Base-by-base conservation (phyloP, 2,329 filamentous ascomycete genomes). In the Coniochaeta sp. region DNA sequence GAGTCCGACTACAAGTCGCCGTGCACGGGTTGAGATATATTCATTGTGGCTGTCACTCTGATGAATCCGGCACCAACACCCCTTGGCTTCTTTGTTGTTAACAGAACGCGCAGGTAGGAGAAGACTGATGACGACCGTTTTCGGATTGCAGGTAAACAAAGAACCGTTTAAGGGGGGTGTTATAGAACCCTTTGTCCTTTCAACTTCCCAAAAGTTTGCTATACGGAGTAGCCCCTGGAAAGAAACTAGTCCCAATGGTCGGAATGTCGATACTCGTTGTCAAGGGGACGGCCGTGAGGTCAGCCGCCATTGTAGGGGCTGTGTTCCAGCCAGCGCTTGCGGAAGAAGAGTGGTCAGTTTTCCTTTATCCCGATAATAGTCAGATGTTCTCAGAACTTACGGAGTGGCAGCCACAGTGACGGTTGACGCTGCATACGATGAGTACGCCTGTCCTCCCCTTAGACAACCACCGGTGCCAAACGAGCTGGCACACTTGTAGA, bases 401-500 rank as follows among this genome's bases (percentile, higher is more conserved):
- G 46, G 53, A 22, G 48, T 51, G 1, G 42, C 51, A 24, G 49
- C 47, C 14, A 49, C 47, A 30, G 50, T 57, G 45, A 33, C 38
- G 27, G 50, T 52, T 14, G 47, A 42, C 12, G 42, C 51, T 4
- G 51, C 48, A 50, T 53, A 53, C 14, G 52, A 40, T 14, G 52
- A 51, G 28, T 31, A 28, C 6, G 40, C 45, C 16, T 51, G 8
- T 16, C 52, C 52, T 1, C 20, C 26, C 16, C 49, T 38, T 22
- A 61, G 49, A 26, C 59, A 61, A 5, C 26, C 58, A 1, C 59
- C 59, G 5, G 2, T 42, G 10, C 58, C 59, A 31, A 58, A 61
- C 6, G 57, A 53, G 35, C 57, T 60, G 26, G 40, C 38, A 49
- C 58, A 60, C 27, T 55, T 53, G 32, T 57, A 57, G 7, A 54